A percentile compares a stretch with the other conserved stretches of the same genome.
These are phyloP conservation scores for Rhynchosporium graminicola DNA, from an alignment of 2,329 filamentous ascomycete genomes.

Conservation along the genomic window DNA sequence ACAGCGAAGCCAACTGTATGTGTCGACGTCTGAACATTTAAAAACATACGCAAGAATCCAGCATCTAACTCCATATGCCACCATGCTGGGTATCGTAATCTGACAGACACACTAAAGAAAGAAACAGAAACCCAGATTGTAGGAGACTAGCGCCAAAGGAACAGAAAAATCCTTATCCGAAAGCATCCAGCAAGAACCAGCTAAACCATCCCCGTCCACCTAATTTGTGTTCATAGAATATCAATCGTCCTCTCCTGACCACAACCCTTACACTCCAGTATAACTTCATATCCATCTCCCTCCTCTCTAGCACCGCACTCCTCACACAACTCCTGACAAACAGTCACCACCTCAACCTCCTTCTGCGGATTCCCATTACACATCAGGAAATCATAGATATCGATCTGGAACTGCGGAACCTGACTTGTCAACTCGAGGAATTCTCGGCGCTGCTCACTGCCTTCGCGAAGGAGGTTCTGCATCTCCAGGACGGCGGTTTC, in stretches of 20 bases:
- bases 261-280: conserved; percentile 25
- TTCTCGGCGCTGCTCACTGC: background rate
- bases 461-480: conserved; percentile 17
- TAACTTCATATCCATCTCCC: conserved; percentile 25
- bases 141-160: too few relatives aligned
- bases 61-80: background rate
- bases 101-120: background rate
- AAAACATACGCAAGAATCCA: background rate
- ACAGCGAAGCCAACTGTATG: background rate
- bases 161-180: too few relatives aligned
- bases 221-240: conserved; percentile 4
- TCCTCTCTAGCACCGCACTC: conserved; percentile 29
- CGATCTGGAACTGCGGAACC: conserved; percentile 29
- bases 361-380: background rate
- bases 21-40: background rate
- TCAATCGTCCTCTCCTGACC: conserved; percentile 20
- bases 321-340: conserved; percentile 21
- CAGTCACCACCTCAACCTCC: conserved; percentile 12
- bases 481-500: conserved; percentile 30
- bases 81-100: conserved; percentile 3
- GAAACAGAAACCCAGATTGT: background rate
- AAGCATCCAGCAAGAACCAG: background rate
- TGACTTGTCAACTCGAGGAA: conserved; percentile 24
- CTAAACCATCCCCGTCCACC: background rate
- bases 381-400: conserved; percentile 23